Percentiles rank a stretch among this genome's conserved stretches.
Conservation (phyloP, 2,329 filamentous ascomycete species). For the Fusarium nematophilum region DNA sequence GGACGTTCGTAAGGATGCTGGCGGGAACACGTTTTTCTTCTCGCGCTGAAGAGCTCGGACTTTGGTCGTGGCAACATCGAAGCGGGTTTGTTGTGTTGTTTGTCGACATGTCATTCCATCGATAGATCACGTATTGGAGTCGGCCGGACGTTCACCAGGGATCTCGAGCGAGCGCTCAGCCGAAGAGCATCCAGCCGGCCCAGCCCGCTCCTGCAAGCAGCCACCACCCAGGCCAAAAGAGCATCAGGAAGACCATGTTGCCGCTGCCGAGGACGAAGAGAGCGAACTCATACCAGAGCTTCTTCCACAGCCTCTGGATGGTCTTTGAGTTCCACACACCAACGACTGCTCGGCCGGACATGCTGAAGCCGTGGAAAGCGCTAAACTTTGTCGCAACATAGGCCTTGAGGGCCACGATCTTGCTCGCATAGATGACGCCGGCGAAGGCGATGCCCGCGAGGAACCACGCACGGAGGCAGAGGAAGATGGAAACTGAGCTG, state of each 20-base stretch:
- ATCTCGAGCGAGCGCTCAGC: slow-evolving; percentile 43
- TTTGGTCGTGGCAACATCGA: slow-evolving; percentile 10
- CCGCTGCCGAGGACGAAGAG: slow-evolving; percentile 62
- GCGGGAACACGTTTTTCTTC: slow-evolving; percentile 96
- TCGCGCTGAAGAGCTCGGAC: slow-evolving; percentile 51
- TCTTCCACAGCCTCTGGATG: slow-evolving; percentile 54
- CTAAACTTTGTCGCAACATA: slow-evolving; percentile 45
- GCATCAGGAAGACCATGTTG: slow-evolving; percentile 59
- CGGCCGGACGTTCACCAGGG: slow-evolving; percentile 15
- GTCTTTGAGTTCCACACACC: slow-evolving; percentile 53
- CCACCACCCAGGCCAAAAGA: slow-evolving; percentile 70
- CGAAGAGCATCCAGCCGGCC: slow-evolving; percentile 48
- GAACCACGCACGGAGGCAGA: slow-evolving; percentile 48
- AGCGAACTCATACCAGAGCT: slow-evolving; percentile 64
- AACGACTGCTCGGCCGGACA: slow-evolving; percentile 44
- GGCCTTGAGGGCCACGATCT: slow-evolving; percentile 42
- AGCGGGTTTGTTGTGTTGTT: slow-evolving; percentile 4
- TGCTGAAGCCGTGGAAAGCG: slow-evolving; percentile 43
- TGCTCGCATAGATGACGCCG: slow-evolving; percentile 39
- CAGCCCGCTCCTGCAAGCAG: slow-evolving; percentile 55
- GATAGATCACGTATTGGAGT: slow-evolving; percentile 18
- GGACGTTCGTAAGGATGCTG: slow-evolving; percentile 82
- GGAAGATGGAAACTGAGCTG: slow-evolving; percentile 44
- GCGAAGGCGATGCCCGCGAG: slow-evolving; percentile 45
- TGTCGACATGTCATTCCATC: slow-evolving; percentile 17